Evolutionary conservation across 805 yeast genomes (phyloP).

Genomic region (Zygosaccharomyces kombuchaensis): DNA sequence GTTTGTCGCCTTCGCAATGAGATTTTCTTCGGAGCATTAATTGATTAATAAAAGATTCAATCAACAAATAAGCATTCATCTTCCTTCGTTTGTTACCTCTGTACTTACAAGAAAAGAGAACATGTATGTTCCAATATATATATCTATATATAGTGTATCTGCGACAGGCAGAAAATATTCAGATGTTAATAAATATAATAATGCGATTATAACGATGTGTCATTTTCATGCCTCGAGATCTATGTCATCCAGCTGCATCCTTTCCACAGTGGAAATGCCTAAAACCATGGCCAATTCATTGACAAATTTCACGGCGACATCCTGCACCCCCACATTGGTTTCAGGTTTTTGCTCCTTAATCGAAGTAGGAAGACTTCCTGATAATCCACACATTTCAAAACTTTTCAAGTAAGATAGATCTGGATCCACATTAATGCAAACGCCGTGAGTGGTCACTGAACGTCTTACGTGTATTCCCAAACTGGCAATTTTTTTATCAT

Average conservation of each 20-base stretch:
- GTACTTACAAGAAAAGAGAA: constrained; percentile 4
- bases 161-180: neutral
- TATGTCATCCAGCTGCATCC: constrained; percentile 35
- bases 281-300: constrained; percentile 41
- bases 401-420: constrained; percentile 67
- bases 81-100: neutral
- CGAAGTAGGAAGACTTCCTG: constrained; percentile 54
- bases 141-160: neutral
- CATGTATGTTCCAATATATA: constrained; percentile 4
- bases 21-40: constrained; percentile 15
- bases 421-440: constrained; percentile 73
- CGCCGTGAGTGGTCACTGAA: constrained; percentile 83
- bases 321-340: constrained; percentile 27
- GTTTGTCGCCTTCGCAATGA: constrained; percentile 19
- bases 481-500: constrained; percentile 68
- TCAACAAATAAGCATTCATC: neutral
- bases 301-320: constrained; percentile 43
- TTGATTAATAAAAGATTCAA: neutral
- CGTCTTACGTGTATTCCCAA: constrained; percentile 85
- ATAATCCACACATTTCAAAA: constrained; percentile 83
- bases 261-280: constrained; percentile 38
- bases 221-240: constrained; percentile 12
- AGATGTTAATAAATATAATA: constrained; percentile 2
- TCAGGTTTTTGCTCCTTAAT: constrained; percentile 36
- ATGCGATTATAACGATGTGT: neutral